Base-by-base conservation (phyloP, 2,329 filamentous ascomycete species). In the Claviceps spartinae region DNA sequence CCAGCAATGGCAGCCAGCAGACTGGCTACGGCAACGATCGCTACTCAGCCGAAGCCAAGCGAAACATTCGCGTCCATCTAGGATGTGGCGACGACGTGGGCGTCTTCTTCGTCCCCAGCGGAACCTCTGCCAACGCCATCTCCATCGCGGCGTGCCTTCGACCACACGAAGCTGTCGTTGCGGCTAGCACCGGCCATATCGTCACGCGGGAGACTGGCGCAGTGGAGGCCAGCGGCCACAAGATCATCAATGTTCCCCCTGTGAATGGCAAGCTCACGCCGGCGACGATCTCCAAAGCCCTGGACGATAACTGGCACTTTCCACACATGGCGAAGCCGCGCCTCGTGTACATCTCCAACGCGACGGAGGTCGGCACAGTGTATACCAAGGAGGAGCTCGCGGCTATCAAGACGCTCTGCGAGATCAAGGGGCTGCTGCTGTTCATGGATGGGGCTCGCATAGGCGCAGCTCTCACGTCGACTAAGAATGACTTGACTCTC, bases 281-380 rank as follows among this genome's bases (percentile, higher is more conserved):
- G 0, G 57, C 60, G 11, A 65, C 64, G 36, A 67, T 76, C 36
- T 62, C 65, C 52, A 65, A 67, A 5, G 70, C 72, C 0, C 54
- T 76, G 4, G 68, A 70, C 7, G 69, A 72, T 44, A 75, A 76
- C 52, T 72, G 71, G 60, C 73, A 75, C 57, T 75, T 69, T 52
- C 74, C 73, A 1, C 73, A 76, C 54, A 74, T 73, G 69, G 73
- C 73, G 2, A 74, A 71, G 55, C 74, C 73, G 0, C 63, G 71
- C 3, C 59, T 76, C n/a, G 70, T 76, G 2, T 76, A 76, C 57
- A 69, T 76, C 26, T 76, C 74, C 14, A 74, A 76, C 54, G 73
- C 74, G 0, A 74, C 73, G 0, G 73, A 76, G 60, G 62, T 74
- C 8, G 73, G 73, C 2, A 76, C 73, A 0, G 62, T 76, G 3